Base-by-base conservation (phyloP, 805 yeast species). In the Candida krabiensis region DNA sequence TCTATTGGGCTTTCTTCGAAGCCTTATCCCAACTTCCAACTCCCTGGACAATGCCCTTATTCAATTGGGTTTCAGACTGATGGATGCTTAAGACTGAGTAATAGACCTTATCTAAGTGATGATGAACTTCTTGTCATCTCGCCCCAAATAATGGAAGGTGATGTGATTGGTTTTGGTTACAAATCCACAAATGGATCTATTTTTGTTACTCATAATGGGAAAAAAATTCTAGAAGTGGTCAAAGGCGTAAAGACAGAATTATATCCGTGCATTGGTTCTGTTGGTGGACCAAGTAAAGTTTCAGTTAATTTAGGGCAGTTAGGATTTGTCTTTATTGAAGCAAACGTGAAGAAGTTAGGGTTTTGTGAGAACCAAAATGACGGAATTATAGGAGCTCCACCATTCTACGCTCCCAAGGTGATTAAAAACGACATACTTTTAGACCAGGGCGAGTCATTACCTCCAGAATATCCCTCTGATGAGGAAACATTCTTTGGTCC, bases 271-370 rank as follows among this genome's bases (percentile, higher is more conserved):
- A 61, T 77, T 7, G 83, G 83, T 4, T 67, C 79, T 33, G 67
- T 65, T 38, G 67, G 61, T 57, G 61, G 74, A 60, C 39, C 72
- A 43, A 58, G 79, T 64, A 39, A 72, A 67, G 76, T 75, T 55
- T 44, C 75, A 59, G 66, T 79, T 65, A 48, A 95, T 83, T 63
- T 93, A 37, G 99, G 99, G 7, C 93, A 86, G 52, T 67, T 79
- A 39, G 97, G 96, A 2, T 89, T 79, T 65, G 96, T 90, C 1
- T 88, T 76, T 54, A 86, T 90, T 34, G 96, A 89, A 55, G 96
- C 89, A 2, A 88, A 89, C 56, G 81, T 77, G 12, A 63, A 77
- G 40, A 75, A 75, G 53, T 68, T 75, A 37, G 82, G 81, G 4
- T 77, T 77, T 45, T 72, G 79, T 41, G 73, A 78, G 17, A 69